Percentiles rank a stretch among this genome's conserved stretches.
Conservation (phyloP, 2,329 filamentous ascomycete species). For the Calonectria naviculata region DNA sequence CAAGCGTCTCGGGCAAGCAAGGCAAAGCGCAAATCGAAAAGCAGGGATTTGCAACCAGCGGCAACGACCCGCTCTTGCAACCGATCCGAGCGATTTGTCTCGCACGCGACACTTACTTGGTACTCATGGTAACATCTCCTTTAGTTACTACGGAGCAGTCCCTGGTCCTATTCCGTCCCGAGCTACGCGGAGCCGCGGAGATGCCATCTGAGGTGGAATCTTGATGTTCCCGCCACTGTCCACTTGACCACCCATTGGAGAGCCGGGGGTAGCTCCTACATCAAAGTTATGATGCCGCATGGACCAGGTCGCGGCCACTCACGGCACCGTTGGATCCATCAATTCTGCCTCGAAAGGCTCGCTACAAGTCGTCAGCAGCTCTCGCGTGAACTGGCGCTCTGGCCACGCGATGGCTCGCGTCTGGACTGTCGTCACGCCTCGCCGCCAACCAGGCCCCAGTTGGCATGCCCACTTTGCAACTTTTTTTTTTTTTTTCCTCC, state of each 20-base stretch:
- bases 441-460: constrained; percentile 31
- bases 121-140: constrained; percentile 28
- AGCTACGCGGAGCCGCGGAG: constrained; percentile 15
- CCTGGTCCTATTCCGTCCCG: constrained; percentile 9
- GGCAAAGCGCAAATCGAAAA: constrained; percentile 34
- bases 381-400: constrained; percentile 31
- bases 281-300: constrained; percentile 6
- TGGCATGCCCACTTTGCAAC: constrained; percentile 34
- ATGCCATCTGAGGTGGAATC: constrained; percentile 11
- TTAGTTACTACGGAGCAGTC: background rate
- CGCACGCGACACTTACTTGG: constrained; percentile 40
- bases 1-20: constrained; percentile 27
- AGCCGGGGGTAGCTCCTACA: background rate
- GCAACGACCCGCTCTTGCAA: constrained; percentile 33
- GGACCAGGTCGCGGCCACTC: background rate
- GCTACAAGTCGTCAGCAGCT: constrained; percentile 26
- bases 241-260: background rate
- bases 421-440: constrained; percentile 25
- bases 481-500: constrained; percentile 23
- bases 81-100: constrained; percentile 42
- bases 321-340: background rate
- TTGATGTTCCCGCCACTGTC: background rate
- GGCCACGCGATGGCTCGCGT: constrained; percentile 24
- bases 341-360: constrained; percentile 25
- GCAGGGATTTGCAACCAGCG: constrained; percentile 39